These are phyloP conservation scores for Zangia roseola DNA, from an alignment of 768 basidiomycete species.

Conservation along the genomic window DNA sequence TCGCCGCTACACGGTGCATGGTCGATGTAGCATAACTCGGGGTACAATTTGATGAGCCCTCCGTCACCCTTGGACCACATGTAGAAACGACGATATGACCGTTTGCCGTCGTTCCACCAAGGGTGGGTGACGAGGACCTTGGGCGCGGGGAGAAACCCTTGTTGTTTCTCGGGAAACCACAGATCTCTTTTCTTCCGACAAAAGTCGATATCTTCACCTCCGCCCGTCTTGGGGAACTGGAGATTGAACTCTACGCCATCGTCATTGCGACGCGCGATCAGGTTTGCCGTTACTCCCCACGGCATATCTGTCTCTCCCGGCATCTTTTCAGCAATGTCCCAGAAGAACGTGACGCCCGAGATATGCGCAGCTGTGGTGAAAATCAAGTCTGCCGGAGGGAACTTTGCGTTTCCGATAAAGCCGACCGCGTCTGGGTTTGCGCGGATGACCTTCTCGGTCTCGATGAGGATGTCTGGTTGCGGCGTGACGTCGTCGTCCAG, in stretches of 20 bases:
- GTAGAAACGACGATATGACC: conserved; percentile 52
- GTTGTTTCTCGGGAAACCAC: conserved; percentile 32
- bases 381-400: conserved; percentile 46
- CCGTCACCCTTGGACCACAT: conserved; percentile 63
- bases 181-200: conserved; percentile 46
- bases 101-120: conserved; percentile 50
- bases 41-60: conserved; percentile 46
- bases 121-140: conserved; percentile 53
- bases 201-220: conserved; percentile 64
- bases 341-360: conserved; percentile 58
- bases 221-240: conserved; percentile 59
- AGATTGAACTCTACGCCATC: conserved; percentile 48
- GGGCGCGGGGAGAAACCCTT: conserved; percentile 50
- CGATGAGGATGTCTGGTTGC: conserved; percentile 39
- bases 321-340: conserved; percentile 57
- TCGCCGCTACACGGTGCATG: conserved; percentile 51
- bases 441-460: conserved; percentile 48
- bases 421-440: conserved; percentile 47
- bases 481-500: conserved; percentile 60
- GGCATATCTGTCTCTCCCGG: conserved; percentile 42
- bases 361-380: conserved; percentile 56
- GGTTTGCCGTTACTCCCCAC: conserved; percentile 64
- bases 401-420: conserved; percentile 51
- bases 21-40: conserved; percentile 45
- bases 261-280: conserved; percentile 45